A percentile compares a stretch with the other conserved stretches of the same genome.
Evolutionary conservation across 2,329 filamentous ascomycete species (phyloP).

Genomic region (Diaporthe ampelina): DNA sequence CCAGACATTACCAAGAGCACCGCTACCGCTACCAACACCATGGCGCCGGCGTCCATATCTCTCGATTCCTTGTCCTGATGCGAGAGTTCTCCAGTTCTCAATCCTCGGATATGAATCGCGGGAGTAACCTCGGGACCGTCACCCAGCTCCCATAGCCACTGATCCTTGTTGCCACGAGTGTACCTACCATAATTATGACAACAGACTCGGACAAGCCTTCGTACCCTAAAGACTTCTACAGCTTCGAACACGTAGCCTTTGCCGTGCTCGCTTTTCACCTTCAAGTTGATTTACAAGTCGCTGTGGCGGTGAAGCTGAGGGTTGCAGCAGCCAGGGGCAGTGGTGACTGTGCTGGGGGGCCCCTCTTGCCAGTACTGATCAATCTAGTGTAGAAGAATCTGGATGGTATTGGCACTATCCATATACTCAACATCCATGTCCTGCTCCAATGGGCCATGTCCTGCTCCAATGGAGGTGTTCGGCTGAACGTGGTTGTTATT

Average conservation of each 20-base stretch:
- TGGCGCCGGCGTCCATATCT: too few species aligned
- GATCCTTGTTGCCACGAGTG: constrained; percentile 34
- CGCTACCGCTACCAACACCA: too few species aligned
- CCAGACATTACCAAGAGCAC: too few species aligned
- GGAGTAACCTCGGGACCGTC: background rate
- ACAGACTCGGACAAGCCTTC: constrained; percentile 33
- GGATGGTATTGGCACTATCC: too few species aligned
- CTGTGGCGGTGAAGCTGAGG: constrained; percentile 25
- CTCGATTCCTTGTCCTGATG: too few species aligned
- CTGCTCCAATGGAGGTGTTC: too few species aligned
- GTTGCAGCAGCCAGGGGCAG: constrained; percentile 30
- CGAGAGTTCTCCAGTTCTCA: too few species aligned
- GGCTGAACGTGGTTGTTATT: too few species aligned
- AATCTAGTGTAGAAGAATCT: constrained; percentile 35
- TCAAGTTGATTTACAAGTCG: constrained; percentile 39
- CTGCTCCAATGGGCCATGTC: too few species aligned
- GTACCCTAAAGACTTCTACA: constrained; percentile 24
- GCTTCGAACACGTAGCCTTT: constrained; percentile 37
- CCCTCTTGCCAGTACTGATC: background rate
- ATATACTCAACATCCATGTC: too few species aligned
- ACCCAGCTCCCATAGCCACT: constrained; percentile 37
- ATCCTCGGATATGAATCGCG: too few species aligned
- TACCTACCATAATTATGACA: constrained; percentile 40
- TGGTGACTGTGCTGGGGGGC: constrained; percentile 20
- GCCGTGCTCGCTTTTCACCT: constrained; percentile 23